Conservation (phyloP, 1,284 basidiomycete species). For the Tilletia horrida region DNA sequence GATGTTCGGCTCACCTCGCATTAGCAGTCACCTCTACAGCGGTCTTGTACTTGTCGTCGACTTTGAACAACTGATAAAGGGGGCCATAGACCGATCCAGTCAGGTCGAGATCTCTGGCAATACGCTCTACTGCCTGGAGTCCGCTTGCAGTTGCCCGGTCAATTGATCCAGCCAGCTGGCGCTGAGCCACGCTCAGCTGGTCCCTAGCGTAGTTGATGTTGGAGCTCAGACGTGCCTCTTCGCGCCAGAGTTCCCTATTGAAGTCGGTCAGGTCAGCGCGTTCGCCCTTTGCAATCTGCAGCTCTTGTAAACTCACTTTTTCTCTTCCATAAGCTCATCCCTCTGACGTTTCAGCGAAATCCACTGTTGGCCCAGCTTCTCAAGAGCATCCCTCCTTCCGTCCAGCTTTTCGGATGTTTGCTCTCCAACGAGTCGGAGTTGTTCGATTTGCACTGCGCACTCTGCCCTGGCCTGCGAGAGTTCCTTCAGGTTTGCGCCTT, state of each 20-base stretch:
- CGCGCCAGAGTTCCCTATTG: constrained; percentile 63
- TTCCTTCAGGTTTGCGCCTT: constrained; percentile 32
- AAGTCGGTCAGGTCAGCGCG: background rate
- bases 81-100: constrained; percentile 77
- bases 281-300: no score
- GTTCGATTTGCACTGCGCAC: constrained; percentile 66
- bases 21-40: constrained; percentile 85
- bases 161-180: constrained; percentile 72
- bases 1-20: constrained; percentile 56
- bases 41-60: constrained; percentile 87
- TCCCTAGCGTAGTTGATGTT: constrained; percentile 70
- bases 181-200: constrained; percentile 78
- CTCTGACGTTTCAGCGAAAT: constrained; percentile 47
- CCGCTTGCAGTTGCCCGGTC: constrained; percentile 82
- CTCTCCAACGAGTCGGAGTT: constrained; percentile 63
- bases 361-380: constrained; percentile 33
- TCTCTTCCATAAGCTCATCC: constrained; percentile 50
- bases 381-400: constrained; percentile 59
- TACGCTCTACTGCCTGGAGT: constrained; percentile 75
- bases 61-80: constrained; percentile 86
- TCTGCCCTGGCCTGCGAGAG: constrained; percentile 30
- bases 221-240: constrained; percentile 71
- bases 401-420: constrained; percentile 61
- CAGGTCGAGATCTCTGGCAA: constrained; percentile 70
- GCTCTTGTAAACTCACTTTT: constrained; percentile 36